A percentile compares a stretch with the other conserved stretches of the same genome.
Conservation (phyloP, 1,139 yeast species). For the Scheffersomyces cryptocercus region DNA sequence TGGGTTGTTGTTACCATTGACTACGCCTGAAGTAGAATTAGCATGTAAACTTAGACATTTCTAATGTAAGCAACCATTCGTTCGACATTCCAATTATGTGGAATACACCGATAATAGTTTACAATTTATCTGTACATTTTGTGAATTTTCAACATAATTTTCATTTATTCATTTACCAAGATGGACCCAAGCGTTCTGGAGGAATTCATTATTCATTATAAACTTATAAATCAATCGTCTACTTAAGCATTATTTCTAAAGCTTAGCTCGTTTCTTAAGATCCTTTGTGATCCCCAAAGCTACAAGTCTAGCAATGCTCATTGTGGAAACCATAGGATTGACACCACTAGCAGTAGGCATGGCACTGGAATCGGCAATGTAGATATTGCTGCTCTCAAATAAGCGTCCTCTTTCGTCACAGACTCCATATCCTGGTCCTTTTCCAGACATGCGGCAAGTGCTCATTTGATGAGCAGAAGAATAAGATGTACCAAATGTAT, state of each 20-base stretch:
- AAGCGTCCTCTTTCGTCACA: slow-evolving; percentile 51
- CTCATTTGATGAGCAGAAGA: slow-evolving; percentile 69
- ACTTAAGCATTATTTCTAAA: slow-evolving; percentile 14
- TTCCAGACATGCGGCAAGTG: slow-evolving; percentile 55
- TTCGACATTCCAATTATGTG: no score
- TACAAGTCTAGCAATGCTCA: slow-evolving; percentile 42
- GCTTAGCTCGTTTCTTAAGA: slow-evolving; percentile 30
- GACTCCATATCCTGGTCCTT: slow-evolving; percentile 51
- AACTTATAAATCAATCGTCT: background rate
- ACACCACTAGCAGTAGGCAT: slow-evolving; percentile 64
- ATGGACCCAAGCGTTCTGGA: no score
- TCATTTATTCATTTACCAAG: no score
- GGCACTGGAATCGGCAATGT: slow-evolving; percentile 58
- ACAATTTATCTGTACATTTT: no score
- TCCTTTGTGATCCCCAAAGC: slow-evolving; percentile 38
- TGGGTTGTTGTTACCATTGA: no score
- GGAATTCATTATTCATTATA: no score
- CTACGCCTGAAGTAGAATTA: no score
- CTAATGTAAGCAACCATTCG: no score
- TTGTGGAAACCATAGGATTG: slow-evolving; percentile 52
- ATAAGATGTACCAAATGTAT: slow-evolving; percentile 30
- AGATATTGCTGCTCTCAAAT: slow-evolving; percentile 54
- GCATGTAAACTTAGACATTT: no score
- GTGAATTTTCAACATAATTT: no score
- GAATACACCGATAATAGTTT: no score